These are phyloP conservation scores for Ophiocordyceps camponoti-leonardi DNA, from an alignment of 2,329 filamentous ascomycete species.

Conservation along the genomic window DNA sequence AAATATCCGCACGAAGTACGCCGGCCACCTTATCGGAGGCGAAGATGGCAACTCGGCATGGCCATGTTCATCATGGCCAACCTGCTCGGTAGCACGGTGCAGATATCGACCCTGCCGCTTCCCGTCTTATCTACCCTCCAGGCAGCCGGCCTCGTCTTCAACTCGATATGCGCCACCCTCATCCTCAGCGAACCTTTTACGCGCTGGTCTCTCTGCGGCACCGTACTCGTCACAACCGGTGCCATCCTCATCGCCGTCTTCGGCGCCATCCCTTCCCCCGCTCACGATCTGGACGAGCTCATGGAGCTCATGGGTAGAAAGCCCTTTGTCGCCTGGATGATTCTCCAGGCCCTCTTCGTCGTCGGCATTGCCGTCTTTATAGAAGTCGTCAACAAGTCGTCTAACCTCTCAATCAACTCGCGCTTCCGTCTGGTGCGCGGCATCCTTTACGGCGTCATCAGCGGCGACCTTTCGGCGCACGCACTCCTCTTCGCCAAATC, in stretches of 20 bases:
- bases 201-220: slow-evolving; percentile 79
- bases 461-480: slow-evolving; percentile 87
- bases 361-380: slow-evolving; percentile 46
- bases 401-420: slow-evolving; percentile 38
- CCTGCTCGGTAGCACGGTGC: slow-evolving; percentile 84
- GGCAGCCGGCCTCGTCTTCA: slow-evolving; percentile 92
- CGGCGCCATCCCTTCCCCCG: slow-evolving; percentile 82
- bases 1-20: slow-evolving; percentile 64
- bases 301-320: slow-evolving; percentile 55
- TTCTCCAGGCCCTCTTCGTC: slow-evolving; percentile 58
- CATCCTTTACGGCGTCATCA: slow-evolving; percentile 75
- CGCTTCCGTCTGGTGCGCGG: slow-evolving; percentile 63
- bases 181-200: slow-evolving; percentile 92
- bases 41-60: slow-evolving; percentile 96
- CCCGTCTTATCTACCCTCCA: slow-evolving; percentile 91
- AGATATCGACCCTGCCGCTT: slow-evolving; percentile 88
- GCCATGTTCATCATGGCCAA: slow-evolving; percentile 93
- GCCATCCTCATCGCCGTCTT: slow-evolving; percentile 89
- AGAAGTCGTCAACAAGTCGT: slow-evolving; percentile 34
- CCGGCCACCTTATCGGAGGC: slow-evolving; percentile 72
- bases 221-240: slow-evolving; percentile 69
- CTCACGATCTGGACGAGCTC: slow-evolving; percentile 72
- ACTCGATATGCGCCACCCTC: slow-evolving; percentile 89
- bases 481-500: slow-evolving; percentile 88
- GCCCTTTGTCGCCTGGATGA: slow-evolving; percentile 81